phyloP scores from a whole-genome alignment of 768 basidiomycete genomes.

The Candolleomyces eurysporus region DNA sequence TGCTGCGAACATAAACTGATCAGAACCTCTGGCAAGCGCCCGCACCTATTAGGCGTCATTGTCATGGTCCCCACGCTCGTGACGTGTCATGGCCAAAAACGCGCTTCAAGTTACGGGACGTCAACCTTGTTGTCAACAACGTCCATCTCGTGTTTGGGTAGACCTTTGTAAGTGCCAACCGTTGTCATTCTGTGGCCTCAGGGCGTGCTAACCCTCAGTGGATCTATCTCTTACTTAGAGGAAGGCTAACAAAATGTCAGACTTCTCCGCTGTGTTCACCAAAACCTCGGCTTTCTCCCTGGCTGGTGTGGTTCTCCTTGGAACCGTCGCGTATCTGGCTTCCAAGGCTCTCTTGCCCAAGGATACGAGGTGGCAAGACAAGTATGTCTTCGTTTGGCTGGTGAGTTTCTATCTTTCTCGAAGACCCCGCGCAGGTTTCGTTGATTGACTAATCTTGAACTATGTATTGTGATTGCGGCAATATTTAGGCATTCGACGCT shows the following conservation, averaged over 20 bases:
- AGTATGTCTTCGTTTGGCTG: constrained; percentile 76
- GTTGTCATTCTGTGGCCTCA: no score
- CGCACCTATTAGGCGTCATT: no score
- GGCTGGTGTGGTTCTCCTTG: constrained; percentile 53
- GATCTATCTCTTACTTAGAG: no score
- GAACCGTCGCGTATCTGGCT: constrained; percentile 48
- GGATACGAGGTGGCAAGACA: constrained; percentile 61
- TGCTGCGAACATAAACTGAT: no score
- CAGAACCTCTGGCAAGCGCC: no score
- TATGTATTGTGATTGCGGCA: background rate
- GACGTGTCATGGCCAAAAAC: no score
- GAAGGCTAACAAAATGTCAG: background rate
- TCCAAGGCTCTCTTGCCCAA: constrained; percentile 61
- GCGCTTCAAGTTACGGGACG: no score
- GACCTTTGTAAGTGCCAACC: no score
- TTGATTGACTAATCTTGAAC: background rate
- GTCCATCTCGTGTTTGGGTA: no score
- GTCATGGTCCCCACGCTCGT: no score
- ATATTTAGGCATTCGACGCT: constrained; percentile 67
- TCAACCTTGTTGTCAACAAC: no score
- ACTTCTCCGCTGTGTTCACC: constrained; percentile 19
- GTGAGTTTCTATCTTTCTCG: constrained; percentile 36
- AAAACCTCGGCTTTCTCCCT: constrained; percentile 63
- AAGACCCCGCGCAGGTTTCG: background rate
- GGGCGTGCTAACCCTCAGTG: no score